Evolutionary conservation across 2,329 filamentous ascomycete genomes (phyloP).

Genomic region (Penicillium sp.): DNA sequence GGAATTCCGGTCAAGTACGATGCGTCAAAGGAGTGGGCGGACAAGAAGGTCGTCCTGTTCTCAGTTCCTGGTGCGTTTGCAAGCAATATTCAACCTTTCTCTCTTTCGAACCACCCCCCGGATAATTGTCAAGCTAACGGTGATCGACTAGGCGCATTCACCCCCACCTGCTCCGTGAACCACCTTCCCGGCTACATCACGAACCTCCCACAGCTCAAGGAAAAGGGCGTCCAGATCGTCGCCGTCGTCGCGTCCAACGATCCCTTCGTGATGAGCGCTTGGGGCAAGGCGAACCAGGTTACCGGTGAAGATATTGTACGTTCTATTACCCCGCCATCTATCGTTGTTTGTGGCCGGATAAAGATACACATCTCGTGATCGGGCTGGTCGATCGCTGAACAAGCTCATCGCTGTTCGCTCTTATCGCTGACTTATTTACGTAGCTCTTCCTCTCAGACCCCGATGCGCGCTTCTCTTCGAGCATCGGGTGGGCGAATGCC

Average conservation of each 20-base stretch:
- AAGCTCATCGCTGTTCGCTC: not conserved
- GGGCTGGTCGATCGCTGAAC: too few species aligned
- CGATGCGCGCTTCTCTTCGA: constrained; percentile 72
- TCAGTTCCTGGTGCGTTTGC: constrained; percentile 63
- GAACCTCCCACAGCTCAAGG: constrained; percentile 70
- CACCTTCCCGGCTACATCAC: constrained; percentile 80
- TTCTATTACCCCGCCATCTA: constrained; percentile 7
- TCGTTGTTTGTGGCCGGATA: not conserved
- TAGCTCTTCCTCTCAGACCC: constrained; percentile 76
- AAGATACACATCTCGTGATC: not conserved
- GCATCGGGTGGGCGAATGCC: constrained; percentile 71
- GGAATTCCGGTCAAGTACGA: constrained; percentile 79
- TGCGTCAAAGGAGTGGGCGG: constrained; percentile 74
- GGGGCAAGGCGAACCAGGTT: constrained; percentile 83
- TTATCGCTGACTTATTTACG: not conserved
- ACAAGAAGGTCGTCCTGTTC: constrained; percentile 75
- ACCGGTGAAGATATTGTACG: constrained; percentile 69
- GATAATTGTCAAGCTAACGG: not conserved
- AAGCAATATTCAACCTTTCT: too few species aligned
- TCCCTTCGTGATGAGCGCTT: constrained; percentile 82
- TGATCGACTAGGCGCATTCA: constrained; percentile 69
- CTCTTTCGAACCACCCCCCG: not conserved
- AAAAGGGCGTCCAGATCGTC: constrained; percentile 80
- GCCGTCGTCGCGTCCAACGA: constrained; percentile 83
- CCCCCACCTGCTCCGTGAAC: constrained; percentile 78